A percentile compares a stretch with the other conserved stretches of the same genome.
Conservation (phyloP, 208 protist genomes). For the Trypanosoma melophagium region DNA sequence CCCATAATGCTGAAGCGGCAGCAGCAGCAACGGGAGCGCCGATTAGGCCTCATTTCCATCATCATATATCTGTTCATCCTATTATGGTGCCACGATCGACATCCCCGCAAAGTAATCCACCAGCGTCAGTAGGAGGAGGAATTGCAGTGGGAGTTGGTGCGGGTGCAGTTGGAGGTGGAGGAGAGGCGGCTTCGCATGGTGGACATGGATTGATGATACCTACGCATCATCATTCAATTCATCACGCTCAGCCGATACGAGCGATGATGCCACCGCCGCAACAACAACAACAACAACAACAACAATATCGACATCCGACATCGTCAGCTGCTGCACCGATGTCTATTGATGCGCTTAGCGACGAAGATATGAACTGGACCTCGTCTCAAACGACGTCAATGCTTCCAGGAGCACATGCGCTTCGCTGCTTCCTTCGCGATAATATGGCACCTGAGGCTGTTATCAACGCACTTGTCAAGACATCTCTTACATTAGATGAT, state of each 20-base stretch:
- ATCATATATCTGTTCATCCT: conserved; percentile 22
- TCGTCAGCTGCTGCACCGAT: conserved; percentile 26
- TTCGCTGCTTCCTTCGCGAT: conserved; percentile 23
- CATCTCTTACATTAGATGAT: conserved; percentile 14
- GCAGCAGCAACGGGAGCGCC: conserved; percentile 5
- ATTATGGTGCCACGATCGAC: conserved; percentile 12
- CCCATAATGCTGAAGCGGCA: conserved; percentile 19
- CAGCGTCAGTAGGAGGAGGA: conserved; percentile 21
- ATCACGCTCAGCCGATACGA: conserved; percentile 34
- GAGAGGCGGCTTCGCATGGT: conserved; percentile 9
- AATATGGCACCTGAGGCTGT: conserved; percentile 11
- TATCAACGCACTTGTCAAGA: conserved; percentile 18
- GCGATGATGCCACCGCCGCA: conserved; percentile 1
- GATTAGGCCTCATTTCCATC: conserved; percentile 24
- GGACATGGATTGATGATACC: conserved; percentile 20
- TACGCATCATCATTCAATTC: conserved; percentile 30
- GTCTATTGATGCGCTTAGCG: conserved; percentile 34
- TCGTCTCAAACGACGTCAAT: conserved; percentile 1
- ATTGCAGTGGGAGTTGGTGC: not conserved
- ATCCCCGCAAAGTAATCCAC: conserved; percentile 4
- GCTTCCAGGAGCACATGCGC: conserved; percentile 7
- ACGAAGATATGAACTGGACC: conserved; percentile 31
- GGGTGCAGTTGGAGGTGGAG: conserved; percentile 2
- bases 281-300: conserved; percentile 21
- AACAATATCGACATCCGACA: conserved; percentile 13